Percentiles rank a stretch among this genome's conserved stretches.
These are phyloP conservation scores for Endocladia muricata DNA, from an alignment of 31 red algal species.

Conservation along the genomic window DNA sequence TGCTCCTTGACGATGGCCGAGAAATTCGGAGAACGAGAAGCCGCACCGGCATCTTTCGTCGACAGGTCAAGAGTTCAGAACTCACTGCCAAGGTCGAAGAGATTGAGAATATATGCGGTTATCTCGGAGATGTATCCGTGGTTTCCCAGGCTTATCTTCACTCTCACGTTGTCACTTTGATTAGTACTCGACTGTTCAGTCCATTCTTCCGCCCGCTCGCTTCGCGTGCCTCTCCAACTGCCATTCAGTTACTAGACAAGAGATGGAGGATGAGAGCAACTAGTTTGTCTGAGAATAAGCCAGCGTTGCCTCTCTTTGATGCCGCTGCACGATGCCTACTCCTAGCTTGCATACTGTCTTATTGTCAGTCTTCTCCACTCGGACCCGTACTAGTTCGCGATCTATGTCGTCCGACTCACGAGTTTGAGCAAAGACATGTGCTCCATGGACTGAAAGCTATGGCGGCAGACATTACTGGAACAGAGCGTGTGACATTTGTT, in stretches of 20 bases:
- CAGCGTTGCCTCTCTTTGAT: slow-evolving; percentile 46
- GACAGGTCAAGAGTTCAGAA: slow-evolving; percentile 36
- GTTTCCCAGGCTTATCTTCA: slow-evolving; percentile 20
- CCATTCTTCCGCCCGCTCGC: slow-evolving; percentile 63
- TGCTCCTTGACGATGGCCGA: slow-evolving; percentile 58
- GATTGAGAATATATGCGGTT: slow-evolving; percentile 49
- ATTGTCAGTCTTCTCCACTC: slow-evolving; percentile 19
- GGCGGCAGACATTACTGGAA: slow-evolving; percentile 52
- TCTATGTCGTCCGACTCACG: slow-evolving; percentile 11
- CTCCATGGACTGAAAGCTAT: slow-evolving; percentile 53
- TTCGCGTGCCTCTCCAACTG: slow-evolving; percentile 50
- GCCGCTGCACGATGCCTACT: slow-evolving; percentile 49
- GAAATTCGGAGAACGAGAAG: slow-evolving; percentile 52
- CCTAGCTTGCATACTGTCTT: slow-evolving; percentile 27
- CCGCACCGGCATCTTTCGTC: slow-evolving; percentile 59
- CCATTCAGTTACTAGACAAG: slow-evolving; percentile 28
- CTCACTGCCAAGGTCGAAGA: slow-evolving; percentile 45
- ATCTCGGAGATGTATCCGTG: slow-evolving; percentile 43
- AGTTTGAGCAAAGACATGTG: slow-evolving; percentile 38
- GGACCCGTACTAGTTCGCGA: slow-evolving; percentile 16
- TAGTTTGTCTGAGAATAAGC: slow-evolving; percentile 3
- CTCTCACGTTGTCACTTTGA: slow-evolving; percentile 8
- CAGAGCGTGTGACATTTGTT: slow-evolving; percentile 51
- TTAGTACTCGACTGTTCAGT: slow-evolving; percentile 11
- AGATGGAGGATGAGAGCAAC: slow-evolving; percentile 28